Conservation (phyloP, 441 rosid species). For the Geranium incanum region DNA sequence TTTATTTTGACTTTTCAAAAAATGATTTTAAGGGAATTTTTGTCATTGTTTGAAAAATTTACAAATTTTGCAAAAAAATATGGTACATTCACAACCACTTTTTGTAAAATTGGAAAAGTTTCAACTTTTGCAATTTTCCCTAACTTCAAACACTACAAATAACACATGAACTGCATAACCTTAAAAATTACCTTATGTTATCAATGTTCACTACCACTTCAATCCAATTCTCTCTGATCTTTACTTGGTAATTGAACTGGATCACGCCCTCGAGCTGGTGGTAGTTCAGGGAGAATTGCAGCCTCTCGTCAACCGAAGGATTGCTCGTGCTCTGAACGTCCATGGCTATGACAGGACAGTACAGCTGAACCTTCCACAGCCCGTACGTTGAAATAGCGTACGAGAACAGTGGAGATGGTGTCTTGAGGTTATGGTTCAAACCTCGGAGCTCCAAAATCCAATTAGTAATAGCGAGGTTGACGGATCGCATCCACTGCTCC, state of each 20-base stretch:
- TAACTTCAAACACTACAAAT: too few relatives aligned
- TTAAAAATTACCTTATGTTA: constrained; percentile 52
- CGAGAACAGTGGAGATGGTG: constrained; percentile 75
- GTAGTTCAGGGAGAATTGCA: constrained; percentile 65
- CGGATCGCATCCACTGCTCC: constrained; percentile 79
- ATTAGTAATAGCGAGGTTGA: constrained; percentile 73
- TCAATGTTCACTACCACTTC: constrained; percentile 56
- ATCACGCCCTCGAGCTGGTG: constrained; percentile 85
- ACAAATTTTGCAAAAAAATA: too few relatives aligned
- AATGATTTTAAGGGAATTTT: too few relatives aligned
- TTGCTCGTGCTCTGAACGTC: constrained; percentile 45
- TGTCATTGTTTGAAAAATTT: too few relatives aligned
- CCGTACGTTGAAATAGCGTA: constrained; percentile 55
- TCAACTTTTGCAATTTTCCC: too few relatives aligned
- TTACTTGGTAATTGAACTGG: constrained; percentile 57
- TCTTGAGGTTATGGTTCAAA: constrained; percentile 26
- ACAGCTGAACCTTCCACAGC: constrained; percentile 73
- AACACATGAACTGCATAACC: too few relatives aligned
- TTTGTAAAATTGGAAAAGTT: too few relatives aligned
- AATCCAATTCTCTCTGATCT: constrained; percentile 50
- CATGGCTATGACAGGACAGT: constrained; percentile 82
- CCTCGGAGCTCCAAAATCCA: constrained; percentile 56
- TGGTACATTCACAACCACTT: too few relatives aligned
- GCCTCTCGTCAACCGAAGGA: constrained; percentile 43
- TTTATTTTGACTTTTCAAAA: too few relatives aligned